Evolutionary conservation across 306 rosid species (phyloP).

Genomic region (Castanospermum australe): DNA sequence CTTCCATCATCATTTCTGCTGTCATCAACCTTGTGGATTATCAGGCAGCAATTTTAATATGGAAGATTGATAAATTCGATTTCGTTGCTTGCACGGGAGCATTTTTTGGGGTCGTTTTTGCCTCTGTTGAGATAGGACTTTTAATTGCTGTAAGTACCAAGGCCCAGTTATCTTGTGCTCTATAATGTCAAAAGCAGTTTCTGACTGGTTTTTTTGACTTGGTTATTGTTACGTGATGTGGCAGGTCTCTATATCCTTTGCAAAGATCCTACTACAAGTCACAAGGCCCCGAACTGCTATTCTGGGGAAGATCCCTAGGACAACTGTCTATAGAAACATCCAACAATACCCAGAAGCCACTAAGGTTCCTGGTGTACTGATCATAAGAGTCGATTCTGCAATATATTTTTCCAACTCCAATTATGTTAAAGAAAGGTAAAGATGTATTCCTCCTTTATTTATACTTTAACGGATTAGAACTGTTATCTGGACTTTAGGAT

Average conservation of each 20-base stretch:
- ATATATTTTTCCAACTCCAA: conserved; percentile 97
- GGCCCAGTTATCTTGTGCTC: conserved; percentile 8
- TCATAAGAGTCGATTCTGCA: conserved; percentile 90
- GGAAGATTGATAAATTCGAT: conserved; percentile 95
- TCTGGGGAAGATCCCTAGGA: conserved; percentile 83
- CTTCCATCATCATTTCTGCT: conserved; percentile 84
- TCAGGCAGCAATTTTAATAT: conserved; percentile 78
- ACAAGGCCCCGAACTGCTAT: conserved; percentile 83
- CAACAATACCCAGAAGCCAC: conserved; percentile 86
- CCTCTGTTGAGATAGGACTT: conserved; percentile 86
- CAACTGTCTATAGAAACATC: conserved; percentile 80
- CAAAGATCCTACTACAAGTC: conserved; percentile 89
- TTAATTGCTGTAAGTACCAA: conserved; percentile 69
- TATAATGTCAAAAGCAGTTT: neutral
- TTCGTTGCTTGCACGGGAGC: conserved; percentile 98
- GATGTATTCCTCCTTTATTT: conserved; percentile 1
- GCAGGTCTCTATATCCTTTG: conserved; percentile 84
- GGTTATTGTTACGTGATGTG: conserved; percentile 21
- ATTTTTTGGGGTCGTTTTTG: conserved; percentile 85
- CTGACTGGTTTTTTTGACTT: neutral
- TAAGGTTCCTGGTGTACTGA: conserved; percentile 72
- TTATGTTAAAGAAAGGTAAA: conserved; percentile 86
- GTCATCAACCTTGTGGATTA: conserved; percentile 83
- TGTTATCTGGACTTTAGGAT: neutral
- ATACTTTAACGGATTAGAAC: neutral